Evolutionary conservation across 1,284 basidiomycete genomes (phyloP), one percentile per base, ranked within the genome.

Genomic region (Heterobasidion irregulare): DNA sequence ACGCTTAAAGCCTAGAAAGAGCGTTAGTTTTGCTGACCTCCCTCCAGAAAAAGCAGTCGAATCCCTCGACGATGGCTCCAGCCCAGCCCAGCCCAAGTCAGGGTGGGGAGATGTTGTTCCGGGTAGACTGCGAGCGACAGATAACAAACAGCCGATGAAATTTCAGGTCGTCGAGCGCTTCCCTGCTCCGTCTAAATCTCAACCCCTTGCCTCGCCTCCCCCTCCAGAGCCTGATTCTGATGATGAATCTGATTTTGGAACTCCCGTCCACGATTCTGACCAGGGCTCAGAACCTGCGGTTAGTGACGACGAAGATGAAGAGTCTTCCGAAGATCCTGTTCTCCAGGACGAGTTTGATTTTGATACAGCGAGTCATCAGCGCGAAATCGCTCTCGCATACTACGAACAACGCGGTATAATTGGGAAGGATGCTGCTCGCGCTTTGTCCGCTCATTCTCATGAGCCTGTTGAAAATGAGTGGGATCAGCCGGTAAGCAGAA

Each of bases 341-440:
- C 63, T 73, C 47, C 78, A 78, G 50, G 77, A 80, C 45, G 77
- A 74, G 49, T 72, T 72, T 18, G 82, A 85, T 58, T 68, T 82
- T 44, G 80, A 88, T 61, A 75, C 71, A 54, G 84, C 79, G 26
- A 77, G 72, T 50, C 82, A 85, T 62, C 85, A 89, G 59, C 81
- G 86, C 34, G 86, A 89, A 65, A 76, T 89, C 58, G 83, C 83
- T n/a, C 63, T 89, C 43, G 81, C 81, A 57, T 89, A 90, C 64
- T 76, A 85, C 64, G 70, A 75, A 59, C 84, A 82, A 63, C 79
- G 85, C 52, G 70, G 68, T 16, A 72, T 70, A 12, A 75, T 89
- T 49, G 80, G 81, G 0, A 69, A 75, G 36, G 77, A 77, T 50
- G 75, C 78, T 43, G 70, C 76, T 10, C 70, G 71, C 44, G 79